Percentiles rank a stretch among this genome's conserved stretches.
Evolutionary conservation across 1,284 basidiomycete genomes (phyloP).

Genomic region (Leucoagaricus sp.): DNA sequence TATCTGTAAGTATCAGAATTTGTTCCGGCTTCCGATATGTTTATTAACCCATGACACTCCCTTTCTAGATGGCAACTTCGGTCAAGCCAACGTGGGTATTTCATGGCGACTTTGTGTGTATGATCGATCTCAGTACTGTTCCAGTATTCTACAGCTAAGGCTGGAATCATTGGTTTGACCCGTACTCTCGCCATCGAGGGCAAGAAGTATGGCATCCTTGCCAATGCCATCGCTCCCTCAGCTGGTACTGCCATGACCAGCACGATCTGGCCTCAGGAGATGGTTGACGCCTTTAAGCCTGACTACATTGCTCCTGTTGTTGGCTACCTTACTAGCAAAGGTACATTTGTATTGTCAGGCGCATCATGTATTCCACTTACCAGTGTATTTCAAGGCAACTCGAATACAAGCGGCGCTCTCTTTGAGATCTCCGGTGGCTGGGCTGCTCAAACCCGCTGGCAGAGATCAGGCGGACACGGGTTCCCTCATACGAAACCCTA

Average conservation of each 20-base stretch:
- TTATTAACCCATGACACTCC: not conserved
- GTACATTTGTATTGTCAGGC: conserved; percentile 30
- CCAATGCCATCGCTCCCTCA: conserved; percentile 88
- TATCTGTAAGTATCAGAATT: conserved; percentile 86
- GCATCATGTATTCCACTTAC: not conserved
- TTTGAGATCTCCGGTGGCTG: conserved; percentile 95
- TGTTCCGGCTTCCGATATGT: conserved; percentile 18
- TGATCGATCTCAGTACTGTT: not conserved
- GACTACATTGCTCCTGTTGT: conserved; percentile 93
- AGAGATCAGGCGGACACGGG: conserved; percentile 85
- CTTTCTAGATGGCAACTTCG: conserved; percentile 88
- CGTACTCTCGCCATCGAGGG: conserved; percentile 93
- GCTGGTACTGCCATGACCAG: conserved; percentile 93
- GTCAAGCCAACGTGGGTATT: conserved; percentile 77
- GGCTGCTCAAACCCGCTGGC: conserved; percentile 93
- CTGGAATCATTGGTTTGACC: conserved; percentile 90
- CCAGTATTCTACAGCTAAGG: conserved; percentile 91
- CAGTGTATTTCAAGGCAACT: conserved; percentile 53
- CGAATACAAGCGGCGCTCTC: conserved; percentile 73
- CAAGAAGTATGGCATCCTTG: conserved; percentile 86
- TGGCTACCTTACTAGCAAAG: conserved; percentile 86
- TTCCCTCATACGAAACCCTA: conserved; percentile 80
- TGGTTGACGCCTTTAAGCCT: conserved; percentile 96
- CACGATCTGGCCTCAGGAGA: conserved; percentile 88
- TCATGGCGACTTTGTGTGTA: not conserved